A percentile compares a stretch with the other conserved stretches of the same genome.
These are phyloP conservation scores for Phaeolepiota aurea DNA, from an alignment of 768 basidiomycete species.

Conservation along the genomic window DNA sequence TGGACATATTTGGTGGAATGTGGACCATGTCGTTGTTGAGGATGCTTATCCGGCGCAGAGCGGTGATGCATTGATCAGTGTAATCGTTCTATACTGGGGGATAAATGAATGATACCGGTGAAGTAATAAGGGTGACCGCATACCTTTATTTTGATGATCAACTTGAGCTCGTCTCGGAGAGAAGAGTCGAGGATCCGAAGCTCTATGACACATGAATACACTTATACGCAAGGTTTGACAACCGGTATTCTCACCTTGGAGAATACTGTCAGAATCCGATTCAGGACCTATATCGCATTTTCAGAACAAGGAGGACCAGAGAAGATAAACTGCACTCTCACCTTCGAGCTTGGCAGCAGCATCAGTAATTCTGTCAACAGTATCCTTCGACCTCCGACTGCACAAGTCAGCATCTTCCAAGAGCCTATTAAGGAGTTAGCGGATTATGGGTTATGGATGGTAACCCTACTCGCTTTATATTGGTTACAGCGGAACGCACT, in stretches of 20 bases:
- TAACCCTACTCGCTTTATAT: constrained; percentile 31
- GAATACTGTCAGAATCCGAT: constrained; percentile 36
- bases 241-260: constrained; percentile 40
- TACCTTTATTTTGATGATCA: constrained; percentile 51
- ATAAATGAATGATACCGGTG: constrained; percentile 13
- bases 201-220: constrained; percentile 28
- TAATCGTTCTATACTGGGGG: constrained; percentile 51
- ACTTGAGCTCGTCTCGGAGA: constrained; percentile 53
- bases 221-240: neutral
- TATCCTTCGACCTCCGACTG: constrained; percentile 48
- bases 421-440: constrained; percentile 25
- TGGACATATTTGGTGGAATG: constrained; percentile 54
- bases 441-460: neutral
- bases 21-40: constrained; percentile 79
- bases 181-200: constrained; percentile 54
- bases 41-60: constrained; percentile 67
- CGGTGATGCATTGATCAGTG: constrained; percentile 56
- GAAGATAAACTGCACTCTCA: constrained; percentile 12
- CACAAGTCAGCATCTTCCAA: constrained; percentile 54
- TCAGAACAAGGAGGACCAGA: neutral
- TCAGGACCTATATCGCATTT: constrained; percentile 28
- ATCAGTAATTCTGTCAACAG: constrained; percentile 47
- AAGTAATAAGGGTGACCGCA: constrained; percentile 1
- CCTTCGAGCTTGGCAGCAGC: constrained; percentile 45
- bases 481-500: constrained; percentile 41